These are phyloP conservation scores for Lodderomyces beijingensis DNA, from an alignment of 1,139 yeast species.

Conservation along the genomic window DNA sequence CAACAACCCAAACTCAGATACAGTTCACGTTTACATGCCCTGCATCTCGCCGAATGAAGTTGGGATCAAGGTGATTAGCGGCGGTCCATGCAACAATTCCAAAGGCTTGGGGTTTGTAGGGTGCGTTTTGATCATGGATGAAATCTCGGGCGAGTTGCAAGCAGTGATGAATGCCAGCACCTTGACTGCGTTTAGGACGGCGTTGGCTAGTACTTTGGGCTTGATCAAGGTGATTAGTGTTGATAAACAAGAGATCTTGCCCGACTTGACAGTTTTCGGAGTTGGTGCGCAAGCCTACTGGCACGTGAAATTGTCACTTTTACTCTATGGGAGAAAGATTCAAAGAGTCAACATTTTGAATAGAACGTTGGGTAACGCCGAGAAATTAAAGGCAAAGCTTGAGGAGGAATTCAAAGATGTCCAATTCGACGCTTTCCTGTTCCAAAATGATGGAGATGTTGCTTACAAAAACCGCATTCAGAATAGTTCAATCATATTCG, in stretches of 20 bases:
- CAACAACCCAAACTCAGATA: conserved; percentile 23
- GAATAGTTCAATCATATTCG: conserved; percentile 44
- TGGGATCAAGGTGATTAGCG: conserved; percentile 47
- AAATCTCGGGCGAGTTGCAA: conserved; percentile 43
- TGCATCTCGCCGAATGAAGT: conserved; percentile 47
- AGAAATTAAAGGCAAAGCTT: conserved; percentile 22
- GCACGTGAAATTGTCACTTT: conserved; percentile 50
- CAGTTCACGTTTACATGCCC: conserved; percentile 64
- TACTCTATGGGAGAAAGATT: conserved; percentile 33
- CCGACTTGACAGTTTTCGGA: conserved; percentile 48
- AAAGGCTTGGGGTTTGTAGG: conserved; percentile 49
- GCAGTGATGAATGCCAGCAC: conserved; percentile 59
- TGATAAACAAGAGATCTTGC: conserved; percentile 14
- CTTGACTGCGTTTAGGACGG: conserved; percentile 66
- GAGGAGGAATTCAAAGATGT: conserved; percentile 20
- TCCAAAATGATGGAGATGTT: conserved; percentile 14
- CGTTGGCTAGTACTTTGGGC: conserved; percentile 52
- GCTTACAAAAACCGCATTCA: conserved; percentile 17
- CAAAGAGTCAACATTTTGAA: conserved; percentile 43
- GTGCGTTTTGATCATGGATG: conserved; percentile 47
- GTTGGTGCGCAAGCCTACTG: conserved; percentile 67
- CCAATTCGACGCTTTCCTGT: conserved; percentile 20
- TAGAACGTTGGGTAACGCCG: conserved; percentile 42
- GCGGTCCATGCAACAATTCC: conserved; percentile 35
- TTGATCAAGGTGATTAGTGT: conserved; percentile 30